Base-by-base conservation (phyloP, 2,329 filamentous ascomycete genomes). In the Talaromyces sp. region DNA sequence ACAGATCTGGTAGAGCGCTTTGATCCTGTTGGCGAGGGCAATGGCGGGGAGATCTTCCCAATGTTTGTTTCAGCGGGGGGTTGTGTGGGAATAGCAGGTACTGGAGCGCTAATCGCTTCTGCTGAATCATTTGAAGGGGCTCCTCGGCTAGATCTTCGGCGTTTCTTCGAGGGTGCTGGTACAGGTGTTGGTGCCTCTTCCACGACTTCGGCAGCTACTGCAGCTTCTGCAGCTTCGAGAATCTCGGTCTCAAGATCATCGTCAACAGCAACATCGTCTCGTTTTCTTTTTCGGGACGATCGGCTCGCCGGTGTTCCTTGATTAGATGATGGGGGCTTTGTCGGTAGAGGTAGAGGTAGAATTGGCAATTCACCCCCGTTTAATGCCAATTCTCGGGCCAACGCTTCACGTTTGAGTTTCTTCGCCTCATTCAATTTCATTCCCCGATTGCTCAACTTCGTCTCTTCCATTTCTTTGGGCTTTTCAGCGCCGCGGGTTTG, bases 371-470 rank as follows among this genome's bases (percentile, higher is more conserved):
- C 44, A 11, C 51, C 62, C 30, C 51, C 64, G 24, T 56, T 53
- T 32, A 79, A 70, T 27, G 78, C 83, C 66, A 76, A 79, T 54
- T 75, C 73, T 48, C 73, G 76, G 29, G 76, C 73, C 60, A 77
- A 64, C 37, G 75, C 77, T 64, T 84, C 81, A 50, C 82, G 78
- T 66, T 86, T 84, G 49, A 84, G 71, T 65, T 84, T 85, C 71
- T 85, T 85, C 32, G 83, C 78, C 57, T 85, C 82, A 60, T 83
- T 82, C 53, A 85, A 70, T 62, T 82, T 82, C 78, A 83, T 84
- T 55, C 81, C 82, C 45, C 82, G 78, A 61, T 84, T 84, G 63
- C 80, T 80, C 13, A 82, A 68, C 52, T 80, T 77, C 4, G 77
- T 77, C 56, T 84, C 80, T 42, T 74, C 65, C 13, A 69, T 55